Percentiles rank a stretch among this genome's conserved stretches.
These are phyloP conservation scores for Botrytis deweyae DNA, from an alignment of 2,329 filamentous ascomycete genomes.

Conservation along the genomic window DNA sequence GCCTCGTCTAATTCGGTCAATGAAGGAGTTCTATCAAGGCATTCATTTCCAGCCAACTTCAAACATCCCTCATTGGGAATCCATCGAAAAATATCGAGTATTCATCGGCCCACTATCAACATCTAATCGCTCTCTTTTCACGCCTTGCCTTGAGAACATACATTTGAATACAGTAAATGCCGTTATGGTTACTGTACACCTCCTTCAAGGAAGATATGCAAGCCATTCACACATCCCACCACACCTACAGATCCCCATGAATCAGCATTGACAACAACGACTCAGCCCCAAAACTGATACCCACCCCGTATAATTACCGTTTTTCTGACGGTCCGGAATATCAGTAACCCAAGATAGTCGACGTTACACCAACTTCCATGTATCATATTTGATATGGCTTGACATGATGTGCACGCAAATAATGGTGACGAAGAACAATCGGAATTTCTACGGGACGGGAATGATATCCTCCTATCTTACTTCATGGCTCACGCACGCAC, in stretches of 20 bases:
- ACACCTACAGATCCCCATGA: conserved; percentile 12
- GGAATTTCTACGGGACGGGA: neutral
- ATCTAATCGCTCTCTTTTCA: neutral
- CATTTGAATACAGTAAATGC: neutral
- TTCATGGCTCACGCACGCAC: neutral
- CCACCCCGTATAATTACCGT: conserved; percentile 15
- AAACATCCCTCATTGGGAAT: neutral
- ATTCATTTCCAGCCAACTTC: neutral
- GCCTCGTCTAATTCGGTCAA: conserved; percentile 6
- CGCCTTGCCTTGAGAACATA: neutral
- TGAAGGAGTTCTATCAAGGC: neutral
- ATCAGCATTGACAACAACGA: conserved; percentile 12
- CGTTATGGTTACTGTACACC: neutral
- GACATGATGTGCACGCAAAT: neutral
- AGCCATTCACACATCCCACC: conserved; percentile 11
- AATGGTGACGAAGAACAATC: neutral
- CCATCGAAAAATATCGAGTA: neutral
- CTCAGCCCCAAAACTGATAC: conserved; percentile 16
- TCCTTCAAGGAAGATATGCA: conserved; percentile 4
- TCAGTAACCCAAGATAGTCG: neutral
- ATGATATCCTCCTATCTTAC: conserved; percentile 7
- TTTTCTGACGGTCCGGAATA: neutral
- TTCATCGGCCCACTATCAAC: neutral
- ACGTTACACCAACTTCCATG: conserved; percentile 10
- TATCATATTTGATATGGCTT: conserved; percentile 13